These are phyloP conservation scores for Lentinula edodes DNA, from an alignment of 768 basidiomycete genomes.

Conservation along the genomic window DNA sequence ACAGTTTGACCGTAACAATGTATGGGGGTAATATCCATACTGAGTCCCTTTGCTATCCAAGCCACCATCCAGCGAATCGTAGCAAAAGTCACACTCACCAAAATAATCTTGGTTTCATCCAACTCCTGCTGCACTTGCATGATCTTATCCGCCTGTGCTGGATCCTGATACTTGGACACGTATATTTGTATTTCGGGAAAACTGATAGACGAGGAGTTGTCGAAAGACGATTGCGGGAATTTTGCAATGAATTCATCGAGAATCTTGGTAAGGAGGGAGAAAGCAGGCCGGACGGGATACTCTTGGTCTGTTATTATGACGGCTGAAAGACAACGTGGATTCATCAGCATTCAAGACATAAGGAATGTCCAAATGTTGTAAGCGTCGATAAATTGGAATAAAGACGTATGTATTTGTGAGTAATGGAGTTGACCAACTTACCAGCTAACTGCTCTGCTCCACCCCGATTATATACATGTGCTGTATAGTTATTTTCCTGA, in stretches of 20 bases:
- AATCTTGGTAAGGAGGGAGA: constrained; percentile 89
- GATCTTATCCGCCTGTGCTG: constrained; percentile 93
- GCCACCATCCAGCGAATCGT: background rate
- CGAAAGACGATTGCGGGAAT: constrained; percentile 66
- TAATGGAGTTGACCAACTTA: constrained; percentile 26
- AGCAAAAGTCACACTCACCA: constrained; percentile 48
- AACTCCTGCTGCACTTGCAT: constrained; percentile 98
- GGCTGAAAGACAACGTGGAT: constrained; percentile 36
- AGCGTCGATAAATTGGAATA: background rate
- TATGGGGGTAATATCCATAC: too few relatives aligned
- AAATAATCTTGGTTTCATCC: constrained; percentile 97
- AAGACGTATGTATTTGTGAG: too few relatives aligned
- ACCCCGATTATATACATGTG: constrained; percentile 90
- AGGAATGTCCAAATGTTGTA: background rate
- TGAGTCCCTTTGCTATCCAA: too few relatives aligned
- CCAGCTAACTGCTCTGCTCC: constrained; percentile 84
- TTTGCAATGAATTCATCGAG: constrained; percentile 88
- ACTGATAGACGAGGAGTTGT: constrained; percentile 59
- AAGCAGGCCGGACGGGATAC: constrained; percentile 94
- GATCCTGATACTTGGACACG: constrained; percentile 93
- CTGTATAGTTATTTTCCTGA: constrained; percentile 89
- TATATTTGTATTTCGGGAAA: constrained; percentile 77
- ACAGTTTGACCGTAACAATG: background rate
- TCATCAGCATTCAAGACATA: constrained; percentile 7
- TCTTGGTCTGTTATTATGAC: constrained; percentile 94